These are phyloP conservation scores for Triticum aestivum DNA, from an alignment of 176 grass and related monocot species.

Conservation along the genomic window IWGSC_CS_RefSeq_v2.1 NC_057810.1:718073123-718073622, in stretches of 20 bases:
- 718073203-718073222: neutral
- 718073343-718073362: neutral
- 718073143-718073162: neutral
- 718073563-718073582: constrained; percentile 93
- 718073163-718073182: neutral
- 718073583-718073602: constrained; percentile 69
- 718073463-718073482: constrained; percentile 84
- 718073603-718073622: constrained; percentile 60
- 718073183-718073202: constrained; percentile 14
- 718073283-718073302: no score
- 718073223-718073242: neutral
- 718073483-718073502: constrained; percentile 59
- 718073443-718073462: constrained; percentile 82
- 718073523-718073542: constrained; percentile 77
- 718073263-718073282: no score
- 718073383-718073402: neutral
- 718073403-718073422: constrained; percentile 39
- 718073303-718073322: constrained; percentile 16
- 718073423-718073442: constrained; percentile 67
- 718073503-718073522: constrained; percentile 50
- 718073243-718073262: no score
- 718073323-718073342: constrained; percentile 11
- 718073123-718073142: constrained; percentile 6
- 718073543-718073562: constrained; percentile 88
- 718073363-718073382: no score